phyloP scores from a whole-genome alignment of 345 rosid species.

The Melaleuca alternifolia region DNA sequence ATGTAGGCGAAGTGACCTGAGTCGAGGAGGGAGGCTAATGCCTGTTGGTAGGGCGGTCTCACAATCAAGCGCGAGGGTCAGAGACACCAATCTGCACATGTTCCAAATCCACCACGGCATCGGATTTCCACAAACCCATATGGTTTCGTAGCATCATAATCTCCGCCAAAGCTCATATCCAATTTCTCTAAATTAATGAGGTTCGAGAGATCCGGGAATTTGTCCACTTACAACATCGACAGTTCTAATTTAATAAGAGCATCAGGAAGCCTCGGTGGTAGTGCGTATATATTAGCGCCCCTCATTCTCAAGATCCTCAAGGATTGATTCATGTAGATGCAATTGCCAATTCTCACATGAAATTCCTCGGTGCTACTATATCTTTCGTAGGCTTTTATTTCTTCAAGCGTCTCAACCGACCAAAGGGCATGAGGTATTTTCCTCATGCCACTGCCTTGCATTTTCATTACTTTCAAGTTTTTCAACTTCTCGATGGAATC shows the following conservation, averaged over 20 bases:
- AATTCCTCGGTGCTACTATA: too few relatives aligned
- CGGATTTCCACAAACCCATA: too few relatives aligned
- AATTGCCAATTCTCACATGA: not conserved
- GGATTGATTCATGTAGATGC: too few relatives aligned
- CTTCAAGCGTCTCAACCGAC: not conserved
- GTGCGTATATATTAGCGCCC: not conserved
- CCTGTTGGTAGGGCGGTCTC: not conserved
- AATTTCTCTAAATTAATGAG: not conserved
- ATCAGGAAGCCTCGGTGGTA: not conserved
- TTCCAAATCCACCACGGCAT: too few relatives aligned
- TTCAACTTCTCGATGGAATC: not conserved
- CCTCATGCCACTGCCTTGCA: too few relatives aligned
- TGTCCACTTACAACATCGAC: not conserved
- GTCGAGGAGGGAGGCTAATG: not conserved
- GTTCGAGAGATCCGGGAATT: not conserved
- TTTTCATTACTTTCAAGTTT: too few relatives aligned
- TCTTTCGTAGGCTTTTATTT: not conserved
- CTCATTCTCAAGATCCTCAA: not conserved
- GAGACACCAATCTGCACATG: too few relatives aligned
- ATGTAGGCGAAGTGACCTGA: rapidly evolving
- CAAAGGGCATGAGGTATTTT: not conserved
- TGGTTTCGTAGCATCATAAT: too few relatives aligned
- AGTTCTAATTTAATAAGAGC: not conserved
- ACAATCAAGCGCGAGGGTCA: rapidly evolving
- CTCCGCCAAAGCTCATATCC: not conserved